A percentile compares a stretch with the other conserved stretches of the same genome.
phyloP scores from a whole-genome alignment of 345 rosid genomes.

The Euphorbia pulcherrima region DNA sequence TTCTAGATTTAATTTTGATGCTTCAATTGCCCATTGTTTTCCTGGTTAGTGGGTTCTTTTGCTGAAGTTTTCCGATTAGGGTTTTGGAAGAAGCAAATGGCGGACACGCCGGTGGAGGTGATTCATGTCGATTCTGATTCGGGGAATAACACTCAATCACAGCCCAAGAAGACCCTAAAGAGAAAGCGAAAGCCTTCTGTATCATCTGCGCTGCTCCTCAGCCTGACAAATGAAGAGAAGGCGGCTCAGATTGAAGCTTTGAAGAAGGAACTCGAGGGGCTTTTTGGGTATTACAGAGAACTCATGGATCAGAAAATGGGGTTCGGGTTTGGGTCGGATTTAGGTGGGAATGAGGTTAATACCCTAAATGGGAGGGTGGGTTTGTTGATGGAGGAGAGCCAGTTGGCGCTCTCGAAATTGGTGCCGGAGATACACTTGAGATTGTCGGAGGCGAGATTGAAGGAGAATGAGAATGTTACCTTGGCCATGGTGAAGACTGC shows the following conservation, averaged over 20 bases:
- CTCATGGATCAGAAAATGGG: slow-evolving; percentile 31
- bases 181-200: slow-evolving; percentile 48
- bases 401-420: slow-evolving; percentile 53
- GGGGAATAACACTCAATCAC: slow-evolving; percentile 19
- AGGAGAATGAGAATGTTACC: slow-evolving; percentile 23
- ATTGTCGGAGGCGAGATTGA: slow-evolving; percentile 16
- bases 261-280: slow-evolving; percentile 43
- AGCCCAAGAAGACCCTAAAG: slow-evolving; percentile 39
- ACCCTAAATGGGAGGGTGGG: slow-evolving; percentile 51
- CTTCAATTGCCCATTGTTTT: neutral
- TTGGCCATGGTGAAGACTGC: slow-evolving; percentile 55
- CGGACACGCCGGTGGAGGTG: neutral
- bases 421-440: slow-evolving; percentile 46
- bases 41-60: neutral
- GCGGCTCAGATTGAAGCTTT: slow-evolving; percentile 40
- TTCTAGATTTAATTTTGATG: neutral
- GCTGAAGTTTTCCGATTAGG: neutral
- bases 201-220: neutral
- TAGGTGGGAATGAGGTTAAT: slow-evolving; percentile 24
- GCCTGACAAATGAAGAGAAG: slow-evolving; percentile 36
- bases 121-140: slow-evolving; percentile 7
- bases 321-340: slow-evolving; percentile 24
- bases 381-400: slow-evolving; percentile 71
- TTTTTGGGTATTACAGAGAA: slow-evolving; percentile 51
- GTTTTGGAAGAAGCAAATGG: slow-evolving; percentile 8